These are phyloP conservation scores for Panicum virgatum DNA, from an alignment of 202 grass and related monocot species.

Conservation along the genomic window DNA sequence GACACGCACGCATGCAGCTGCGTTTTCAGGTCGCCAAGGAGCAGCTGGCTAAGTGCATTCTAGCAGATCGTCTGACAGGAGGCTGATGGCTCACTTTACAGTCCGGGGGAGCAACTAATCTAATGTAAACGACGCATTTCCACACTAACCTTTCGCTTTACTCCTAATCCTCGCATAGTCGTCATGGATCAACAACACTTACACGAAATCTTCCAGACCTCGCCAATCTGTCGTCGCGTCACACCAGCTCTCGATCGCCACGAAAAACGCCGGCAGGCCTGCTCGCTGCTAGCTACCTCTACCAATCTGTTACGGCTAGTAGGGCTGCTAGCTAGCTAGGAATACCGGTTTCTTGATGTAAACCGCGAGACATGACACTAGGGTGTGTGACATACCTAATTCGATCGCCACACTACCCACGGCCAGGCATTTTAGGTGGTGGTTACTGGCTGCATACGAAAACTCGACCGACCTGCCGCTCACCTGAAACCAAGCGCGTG, in stretches of 20 bases:
- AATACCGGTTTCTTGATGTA: slow-evolving; percentile 59
- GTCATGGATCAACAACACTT: neutral
- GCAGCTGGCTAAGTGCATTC: slow-evolving; percentile 33
- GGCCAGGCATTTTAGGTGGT: slow-evolving; percentile 35
- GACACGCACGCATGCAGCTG: slow-evolving; percentile 13
- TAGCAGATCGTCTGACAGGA: slow-evolving; percentile 23
- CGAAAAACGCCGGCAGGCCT: neutral
- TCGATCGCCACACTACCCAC: neutral
- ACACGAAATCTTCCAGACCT: slow-evolving; percentile 7
- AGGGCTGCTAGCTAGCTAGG: slow-evolving; percentile 2
- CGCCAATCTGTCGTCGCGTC: slow-evolving; percentile 11
- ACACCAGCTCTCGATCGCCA: neutral
- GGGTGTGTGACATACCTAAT: slow-evolving; percentile 51
- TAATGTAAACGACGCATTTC: neutral
- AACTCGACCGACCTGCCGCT: neutral
- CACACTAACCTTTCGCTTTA: slow-evolving; percentile 1
- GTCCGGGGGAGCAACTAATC: slow-evolving; percentile 6
- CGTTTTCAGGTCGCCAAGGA: slow-evolving; percentile 24
- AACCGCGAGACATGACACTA: slow-evolving; percentile 29
- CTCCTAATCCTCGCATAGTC: neutral
- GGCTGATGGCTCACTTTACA: neutral
- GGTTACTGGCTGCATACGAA: neutral
- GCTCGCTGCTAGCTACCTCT: neutral
- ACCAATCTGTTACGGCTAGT: neutral
- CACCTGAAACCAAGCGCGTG: slow-evolving; percentile 25